Percentiles rank a stretch among this genome's conserved stretches.
Evolutionary conservation across 1,284 basidiomycete species (phyloP).

Genomic region (Ustilago cynodontis): DNA sequence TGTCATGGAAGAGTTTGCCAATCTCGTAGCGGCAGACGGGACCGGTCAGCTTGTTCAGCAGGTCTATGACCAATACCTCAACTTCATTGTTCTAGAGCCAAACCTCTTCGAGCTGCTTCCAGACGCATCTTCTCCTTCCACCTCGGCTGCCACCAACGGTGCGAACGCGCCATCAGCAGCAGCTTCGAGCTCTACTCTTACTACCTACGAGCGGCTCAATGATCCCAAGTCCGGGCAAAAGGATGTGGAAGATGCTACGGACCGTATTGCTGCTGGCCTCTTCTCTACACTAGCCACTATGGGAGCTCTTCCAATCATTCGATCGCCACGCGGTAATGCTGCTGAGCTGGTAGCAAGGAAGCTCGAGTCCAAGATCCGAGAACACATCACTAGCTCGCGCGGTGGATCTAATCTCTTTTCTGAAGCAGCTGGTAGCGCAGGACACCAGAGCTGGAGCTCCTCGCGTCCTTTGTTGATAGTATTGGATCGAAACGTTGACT

Average conservation of each 20-base stretch:
- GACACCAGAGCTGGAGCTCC: constrained; percentile 36
- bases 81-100: constrained; percentile 93
- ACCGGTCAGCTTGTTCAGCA: constrained; percentile 76
- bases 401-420: constrained; percentile 68
- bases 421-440: constrained; percentile 38
- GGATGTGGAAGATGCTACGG: constrained; percentile 92
- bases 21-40: constrained; percentile 84
- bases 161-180: constrained; percentile 39
- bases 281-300: constrained; percentile 94
- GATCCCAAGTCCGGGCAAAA: constrained; percentile 90
- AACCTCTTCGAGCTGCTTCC: constrained; percentile 93
- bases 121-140: constrained; percentile 65
- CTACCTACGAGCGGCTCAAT: constrained; percentile 86
- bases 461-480: constrained; percentile 79
- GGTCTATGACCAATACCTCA: constrained; percentile 82
- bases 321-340: constrained; percentile 93
- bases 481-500: constrained; percentile 92
- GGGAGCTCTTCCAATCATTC: constrained; percentile 92
- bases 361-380: constrained; percentile 90
- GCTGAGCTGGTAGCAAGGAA: constrained; percentile 98
- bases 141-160: constrained; percentile 25
- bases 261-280: constrained; percentile 88
- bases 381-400: constrained; percentile 83
- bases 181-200: constrained; percentile 55
- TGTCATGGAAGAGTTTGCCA: constrained; percentile 92